phyloP scores from a whole-genome alignment of 208 protist genomes.

The Herpetomonas samuelpessoai region DNA sequence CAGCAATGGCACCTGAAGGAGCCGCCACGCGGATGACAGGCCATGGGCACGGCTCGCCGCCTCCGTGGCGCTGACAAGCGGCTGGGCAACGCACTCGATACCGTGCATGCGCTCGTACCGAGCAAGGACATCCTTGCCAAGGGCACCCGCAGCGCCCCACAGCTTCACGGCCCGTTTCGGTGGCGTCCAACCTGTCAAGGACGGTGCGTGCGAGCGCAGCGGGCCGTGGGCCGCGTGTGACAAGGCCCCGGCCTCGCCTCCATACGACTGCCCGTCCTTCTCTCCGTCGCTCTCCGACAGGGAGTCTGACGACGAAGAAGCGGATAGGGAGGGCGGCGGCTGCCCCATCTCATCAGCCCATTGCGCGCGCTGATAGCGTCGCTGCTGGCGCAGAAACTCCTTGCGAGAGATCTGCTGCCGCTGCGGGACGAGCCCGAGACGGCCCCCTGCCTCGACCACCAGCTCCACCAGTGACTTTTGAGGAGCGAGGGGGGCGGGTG shows the following conservation, averaged over 20 bases:
- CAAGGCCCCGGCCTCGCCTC: too few species aligned
- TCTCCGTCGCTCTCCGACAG: background rate
- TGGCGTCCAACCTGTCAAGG: too few species aligned
- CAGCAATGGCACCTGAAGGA: conserved; percentile 1
- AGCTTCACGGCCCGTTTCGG: too few species aligned
- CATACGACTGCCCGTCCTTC: too few species aligned
- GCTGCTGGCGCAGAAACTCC: background rate
- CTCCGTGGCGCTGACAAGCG: conserved; percentile 42
- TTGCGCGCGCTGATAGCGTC: background rate
- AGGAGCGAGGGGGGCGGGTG: conserved; percentile 9
- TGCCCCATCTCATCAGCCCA: background rate
- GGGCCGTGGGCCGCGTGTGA: too few species aligned
- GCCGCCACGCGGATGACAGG: conserved; percentile 12
- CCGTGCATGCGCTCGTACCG: conserved; percentile 2
- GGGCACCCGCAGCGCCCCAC: too few species aligned
- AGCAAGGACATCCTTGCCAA: too few species aligned
- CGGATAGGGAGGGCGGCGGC: background rate
- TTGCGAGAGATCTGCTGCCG: conserved; percentile 16
- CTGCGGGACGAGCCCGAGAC: conserved; percentile 47
- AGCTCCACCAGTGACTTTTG: conserved; percentile 75
- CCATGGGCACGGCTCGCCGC: conserved; percentile 35
- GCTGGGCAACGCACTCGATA: background rate
- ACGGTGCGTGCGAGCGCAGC: too few species aligned
- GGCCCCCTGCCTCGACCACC: conserved; percentile 60
- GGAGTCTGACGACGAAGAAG: background rate